Percentiles rank a stretch among this genome's conserved stretches.
phyloP scores from a whole-genome alignment of 2,329 filamentous ascomycete genomes.

The Alternaria sp. region DNA sequence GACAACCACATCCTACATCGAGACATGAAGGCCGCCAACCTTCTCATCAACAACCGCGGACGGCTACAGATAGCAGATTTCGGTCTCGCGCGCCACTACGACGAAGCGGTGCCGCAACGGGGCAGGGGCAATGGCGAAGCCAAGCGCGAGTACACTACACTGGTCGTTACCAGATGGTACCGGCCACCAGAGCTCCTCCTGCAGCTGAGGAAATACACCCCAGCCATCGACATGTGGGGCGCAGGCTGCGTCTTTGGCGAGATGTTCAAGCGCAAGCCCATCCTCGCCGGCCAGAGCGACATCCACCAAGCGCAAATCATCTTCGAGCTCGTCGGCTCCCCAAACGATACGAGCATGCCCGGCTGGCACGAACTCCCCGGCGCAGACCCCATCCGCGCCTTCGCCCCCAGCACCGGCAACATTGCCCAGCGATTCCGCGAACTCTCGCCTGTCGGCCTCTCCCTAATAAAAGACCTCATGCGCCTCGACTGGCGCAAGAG shows the following conservation, averaged over 20 bases:
- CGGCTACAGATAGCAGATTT: constrained; percentile 98
- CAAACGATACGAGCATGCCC: constrained; percentile 91
- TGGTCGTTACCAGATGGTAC: constrained; percentile 98
- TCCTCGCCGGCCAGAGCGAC: constrained; percentile 89
- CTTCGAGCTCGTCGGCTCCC: constrained; percentile 89
- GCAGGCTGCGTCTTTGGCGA: constrained; percentile 99
- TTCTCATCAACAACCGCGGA: constrained; percentile 93
- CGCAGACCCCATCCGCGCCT: constrained; percentile 75
- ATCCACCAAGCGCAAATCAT: constrained; percentile 91
- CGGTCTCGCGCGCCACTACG: constrained; percentile 91
- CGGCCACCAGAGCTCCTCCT: constrained; percentile 91
- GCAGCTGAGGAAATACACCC: constrained; percentile 90
- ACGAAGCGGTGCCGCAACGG: constrained; percentile 79
- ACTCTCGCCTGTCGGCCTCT: constrained; percentile 76
- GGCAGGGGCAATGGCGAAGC: constrained; percentile 86
- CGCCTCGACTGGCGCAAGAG: constrained; percentile 88
- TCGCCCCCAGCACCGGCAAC: constrained; percentile 68
- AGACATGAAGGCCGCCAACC: constrained; percentile 98
- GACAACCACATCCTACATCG: constrained; percentile 86
- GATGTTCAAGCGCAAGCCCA: constrained; percentile 94
- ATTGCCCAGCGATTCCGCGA: constrained; percentile 79
- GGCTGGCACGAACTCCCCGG: constrained; percentile 86
- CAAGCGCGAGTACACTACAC: constrained; percentile 89
- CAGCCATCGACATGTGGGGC: constrained; percentile 97
- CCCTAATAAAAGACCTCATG: constrained; percentile 81